Evolutionary conservation across 306 rosid genomes (phyloP).

Genomic region (Betula pendula): DNA sequence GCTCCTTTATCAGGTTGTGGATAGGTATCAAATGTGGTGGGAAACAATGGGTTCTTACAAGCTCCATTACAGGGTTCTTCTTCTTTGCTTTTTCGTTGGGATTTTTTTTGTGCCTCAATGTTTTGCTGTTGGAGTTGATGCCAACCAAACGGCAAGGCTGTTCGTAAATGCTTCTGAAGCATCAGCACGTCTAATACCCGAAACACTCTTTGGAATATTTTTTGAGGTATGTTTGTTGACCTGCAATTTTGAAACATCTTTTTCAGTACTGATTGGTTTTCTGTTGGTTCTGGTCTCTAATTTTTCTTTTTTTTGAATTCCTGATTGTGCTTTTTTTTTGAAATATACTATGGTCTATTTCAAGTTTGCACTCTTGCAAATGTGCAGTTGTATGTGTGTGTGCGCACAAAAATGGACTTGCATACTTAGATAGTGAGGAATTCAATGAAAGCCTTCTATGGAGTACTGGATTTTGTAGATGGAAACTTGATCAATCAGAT

Average conservation of each 20-base stretch:
- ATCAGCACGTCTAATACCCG: constrained; percentile 49
- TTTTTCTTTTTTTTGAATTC: neutral
- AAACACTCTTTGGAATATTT: constrained; percentile 76
- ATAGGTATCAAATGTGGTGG: constrained; percentile 45
- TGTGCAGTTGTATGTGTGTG: neutral
- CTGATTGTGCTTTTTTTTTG: neutral
- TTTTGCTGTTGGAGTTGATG: constrained; percentile 41
- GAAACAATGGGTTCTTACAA: constrained; percentile 53
- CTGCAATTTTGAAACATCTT: neutral
- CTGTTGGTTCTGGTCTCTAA: neutral
- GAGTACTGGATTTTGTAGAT: neutral
- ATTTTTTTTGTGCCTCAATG: constrained; percentile 37
- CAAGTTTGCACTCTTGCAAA: neutral
- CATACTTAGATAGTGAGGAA: neutral
- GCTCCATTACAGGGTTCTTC: constrained; percentile 36
- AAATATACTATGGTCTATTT: neutral
- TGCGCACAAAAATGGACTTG: neutral
- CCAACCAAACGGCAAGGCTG: constrained; percentile 44
- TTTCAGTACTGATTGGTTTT: neutral
- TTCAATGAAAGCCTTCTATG: neutral
- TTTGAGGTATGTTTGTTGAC: constrained; percentile 60
- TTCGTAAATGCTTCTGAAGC: constrained; percentile 64
- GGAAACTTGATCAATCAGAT: neutral
- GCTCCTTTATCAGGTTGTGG: constrained; percentile 26
- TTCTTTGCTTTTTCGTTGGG: constrained; percentile 44